Evolutionary conservation across 306 rosid genomes (phyloP), one percentile per base, ranked within the genome.

Genomic region (Fragaria nilgerrensis): DNA sequence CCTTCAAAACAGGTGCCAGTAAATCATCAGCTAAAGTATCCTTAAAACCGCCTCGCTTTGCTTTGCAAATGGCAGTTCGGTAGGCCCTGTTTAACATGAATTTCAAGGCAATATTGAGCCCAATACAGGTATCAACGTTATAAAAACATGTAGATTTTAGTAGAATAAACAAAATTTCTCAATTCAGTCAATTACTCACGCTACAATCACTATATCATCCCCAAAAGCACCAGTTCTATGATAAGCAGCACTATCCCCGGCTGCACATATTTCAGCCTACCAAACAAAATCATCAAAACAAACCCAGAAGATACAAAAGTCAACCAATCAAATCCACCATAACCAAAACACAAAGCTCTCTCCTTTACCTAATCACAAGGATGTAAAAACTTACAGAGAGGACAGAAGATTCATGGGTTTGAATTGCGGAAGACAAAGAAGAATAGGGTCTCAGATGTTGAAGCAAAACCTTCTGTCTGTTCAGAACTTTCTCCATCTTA

Each of bases 21-120:
- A 92, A 85, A 85, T 95, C 97, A 87, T 95, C 98, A 5, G 95
- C 88, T 69, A 82, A 88, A 58, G 98, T 88, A 82, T 95, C 97
- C 91, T 95, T 95, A 81, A 92, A 92, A 62, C 92, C 87, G 17
- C 97, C 98, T 59, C 90, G 91, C 82, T 87, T 92, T 58, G 98
- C 83, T 80, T 88, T 95, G 83, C 98, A 95, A 65, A 95, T 88
- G 2, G 97, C 90, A 23, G 98, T 92, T 23, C 98, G 90, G 72
- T 80, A 90, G 43, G 97, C 96, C 75, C 98, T 92, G 76, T 72
- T 77, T 45, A 22, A 70, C 43, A 67, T 12, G 62, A 0, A 55
- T 72, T 68, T 81, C 50, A 23, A 71, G 79, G 48, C 45, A 74
- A 81, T 20, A 44, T 36, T 16, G 14, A 49, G 62, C 11, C 41